phyloP scores from a whole-genome alignment of 371 early-diverging fungal genomes.

The Rhizomucor pusillus region DNA sequence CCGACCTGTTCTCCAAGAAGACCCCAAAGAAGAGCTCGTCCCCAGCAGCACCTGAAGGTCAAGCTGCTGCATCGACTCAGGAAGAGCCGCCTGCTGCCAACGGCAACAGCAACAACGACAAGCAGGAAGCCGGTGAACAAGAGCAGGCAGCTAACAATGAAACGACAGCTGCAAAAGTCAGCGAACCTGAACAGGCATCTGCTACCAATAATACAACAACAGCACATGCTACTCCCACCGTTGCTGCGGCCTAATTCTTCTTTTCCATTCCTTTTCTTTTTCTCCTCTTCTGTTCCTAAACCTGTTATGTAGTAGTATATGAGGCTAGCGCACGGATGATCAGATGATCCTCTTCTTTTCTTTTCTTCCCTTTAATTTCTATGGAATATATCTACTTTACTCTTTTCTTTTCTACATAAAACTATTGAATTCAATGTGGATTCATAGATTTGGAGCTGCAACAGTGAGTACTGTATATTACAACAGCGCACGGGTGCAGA shows the following conservation, averaged over 20 bases:
- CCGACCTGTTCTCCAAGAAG: slow-evolving; percentile 8
- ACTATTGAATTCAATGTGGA: no score
- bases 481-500: no score
- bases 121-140: slow-evolving; percentile 3
- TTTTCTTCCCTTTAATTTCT: slow-evolving; percentile 1
- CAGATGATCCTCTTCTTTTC: not conserved
- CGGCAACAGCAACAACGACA: no score
- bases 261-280: slow-evolving; percentile 4
- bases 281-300: not conserved
- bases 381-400: not conserved
- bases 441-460: no score
- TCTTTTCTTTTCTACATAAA: not conserved
- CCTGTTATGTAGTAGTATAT: not conserved
- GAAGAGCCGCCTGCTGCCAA: not conserved
- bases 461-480: no score
- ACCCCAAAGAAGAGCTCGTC: not conserved
- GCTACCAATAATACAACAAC: not conserved
- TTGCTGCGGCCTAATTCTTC: not conserved
- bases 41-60: not conserved
- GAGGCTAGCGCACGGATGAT: not conserved
- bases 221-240: slow-evolving; percentile 3
- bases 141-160: not conserved
- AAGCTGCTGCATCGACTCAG: not conserved
- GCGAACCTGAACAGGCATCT: slow-evolving; percentile 3
- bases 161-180: not conserved